Conservation (phyloP, 768 basidiomycete species). For the Pleurotus giganteus region DNA sequence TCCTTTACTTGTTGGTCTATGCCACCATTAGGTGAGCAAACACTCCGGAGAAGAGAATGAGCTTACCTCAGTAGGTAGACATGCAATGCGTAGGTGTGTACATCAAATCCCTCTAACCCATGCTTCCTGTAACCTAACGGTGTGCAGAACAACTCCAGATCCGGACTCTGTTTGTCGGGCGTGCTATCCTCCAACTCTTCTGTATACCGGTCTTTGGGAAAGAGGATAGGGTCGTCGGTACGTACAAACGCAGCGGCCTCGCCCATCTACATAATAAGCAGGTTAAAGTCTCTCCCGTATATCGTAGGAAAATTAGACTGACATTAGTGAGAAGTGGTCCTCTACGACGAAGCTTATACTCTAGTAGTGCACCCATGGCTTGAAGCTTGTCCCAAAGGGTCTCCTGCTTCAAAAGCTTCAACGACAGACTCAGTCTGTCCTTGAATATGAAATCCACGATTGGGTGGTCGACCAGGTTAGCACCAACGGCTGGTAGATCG, state of each 20-base stretch:
- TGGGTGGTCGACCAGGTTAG: slow-evolving; percentile 72
- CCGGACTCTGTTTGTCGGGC: slow-evolving; percentile 43
- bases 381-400: slow-evolving; percentile 23
- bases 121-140: slow-evolving; percentile 41
- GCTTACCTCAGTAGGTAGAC: slow-evolving; percentile 39
- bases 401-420: slow-evolving; percentile 38
- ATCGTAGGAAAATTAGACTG: slow-evolving; percentile 12
- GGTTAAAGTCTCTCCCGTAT: neutral
- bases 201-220: slow-evolving; percentile 35
- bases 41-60: neutral
- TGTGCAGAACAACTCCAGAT: slow-evolving; percentile 45
- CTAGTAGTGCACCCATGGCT: slow-evolving; percentile 28
- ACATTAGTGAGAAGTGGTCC: slow-evolving; percentile 61
- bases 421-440: slow-evolving; percentile 44
- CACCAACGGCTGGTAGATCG: slow-evolving; percentile 73
- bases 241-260: slow-evolving; percentile 63
- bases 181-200: slow-evolving; percentile 41
- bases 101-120: slow-evolving; percentile 3
- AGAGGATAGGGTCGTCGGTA: slow-evolving; percentile 48
- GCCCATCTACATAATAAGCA: slow-evolving; percentile 30
- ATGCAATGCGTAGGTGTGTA: slow-evolving; percentile 40
- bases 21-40: neutral
- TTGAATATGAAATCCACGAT: slow-evolving; percentile 53
- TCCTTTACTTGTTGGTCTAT: slow-evolving; percentile 43
- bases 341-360: slow-evolving; percentile 42